Base-by-base conservation (phyloP, 352 stramenopile species). In the Phytopythium litorale region DNA sequence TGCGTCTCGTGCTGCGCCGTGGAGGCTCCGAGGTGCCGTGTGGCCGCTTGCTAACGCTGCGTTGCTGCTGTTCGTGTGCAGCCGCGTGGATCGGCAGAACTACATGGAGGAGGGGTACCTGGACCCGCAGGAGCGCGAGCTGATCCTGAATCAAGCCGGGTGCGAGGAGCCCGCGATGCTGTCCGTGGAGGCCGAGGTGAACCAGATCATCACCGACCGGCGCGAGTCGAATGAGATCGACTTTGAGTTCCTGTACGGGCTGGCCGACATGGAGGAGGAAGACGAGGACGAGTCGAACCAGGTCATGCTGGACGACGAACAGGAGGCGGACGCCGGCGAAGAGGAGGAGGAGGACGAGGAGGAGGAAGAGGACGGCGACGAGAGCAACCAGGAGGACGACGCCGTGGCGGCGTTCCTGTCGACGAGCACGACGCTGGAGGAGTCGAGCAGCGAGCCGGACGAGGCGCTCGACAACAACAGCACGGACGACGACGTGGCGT, bases 101-200 rank as follows among this genome's bases (percentile, higher is more conserved):
- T 94, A 94, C 66, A 94, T 94, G 85, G 85, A 94, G 62, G 79
- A 94, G 70, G 85, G 85, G 0, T 94, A 92, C 70, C 60, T 94
- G 59, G 81, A 94, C 64, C 82, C 82, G 3, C 66, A 85, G 48
- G 85, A 94, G 69, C 74, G 85, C 50, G 85, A 88, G 55, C 60
- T 75, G 52, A 94, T 94, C 60, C 71, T 94, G 11, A 89, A 79
- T 38, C 89, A 89, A 30, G 82, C 82, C 30, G 85, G 85, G n/a
- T 94, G 80, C 55, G 79, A 82, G 21, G 78, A 89, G 54, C 76
- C 81, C 15, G 76, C 78, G 32, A 88, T 94, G 56, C 72, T 78
- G 23, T 78, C 70, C n/a, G 85, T 91, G 40, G 82, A 92, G 62
- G 85, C 81, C 21, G 82, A 94, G 50, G 79, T 94, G 70, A 94